Evolutionary conservation across 2,329 filamentous ascomycete species (phyloP), one percentile per base, ranked within the genome.

Genomic region (Eurotiales sp.): DNA sequence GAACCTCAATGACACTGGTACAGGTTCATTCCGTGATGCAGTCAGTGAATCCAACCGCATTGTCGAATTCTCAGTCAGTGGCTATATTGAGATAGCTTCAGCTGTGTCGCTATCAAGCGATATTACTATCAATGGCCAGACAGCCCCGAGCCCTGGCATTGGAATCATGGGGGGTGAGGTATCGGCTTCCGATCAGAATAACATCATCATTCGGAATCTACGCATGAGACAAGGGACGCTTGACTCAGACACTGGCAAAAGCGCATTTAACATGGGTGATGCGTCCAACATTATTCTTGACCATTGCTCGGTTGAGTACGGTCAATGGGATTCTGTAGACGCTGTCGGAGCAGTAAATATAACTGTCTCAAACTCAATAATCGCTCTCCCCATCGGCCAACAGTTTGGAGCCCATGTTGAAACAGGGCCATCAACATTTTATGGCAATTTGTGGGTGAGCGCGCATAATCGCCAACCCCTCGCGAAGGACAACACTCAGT

Each of bases 381-480:
- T 81, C 49, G 75, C 70, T 14, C n/a, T 46, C 15, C 43, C 43
- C 15, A 46, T 46, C 25, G 43, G 43, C 0, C 77, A 81, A 57
- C 77, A 78, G 0, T 67, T 81, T 1, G 70, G 78, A 54, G 78
- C 77, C 1, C 78, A 81, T 57, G 76, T 74, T 1, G 79, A 77
- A 49, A 77, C 76, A 5, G 76, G 77, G 1, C 61, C 79, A 15
- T 64, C 79, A 29, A 76, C 72, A 14, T 68, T 79, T 4, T 79
- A 80, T 61, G 68, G 78, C 3, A 81, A 81, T 57, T 60, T 82
- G 27, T 82, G 80, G 59, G 76, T 80, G 50, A 77, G 80, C 55
- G 81, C 79, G 56, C 80, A 82, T 60, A 82, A 77, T 8, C 71
- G 78, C 1, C 80, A 81, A 53, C 78, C 79, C 1, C 80, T 80